Conservation (phyloP, 2,329 filamentous ascomycete species). For the Xylaria sp. region DNA sequence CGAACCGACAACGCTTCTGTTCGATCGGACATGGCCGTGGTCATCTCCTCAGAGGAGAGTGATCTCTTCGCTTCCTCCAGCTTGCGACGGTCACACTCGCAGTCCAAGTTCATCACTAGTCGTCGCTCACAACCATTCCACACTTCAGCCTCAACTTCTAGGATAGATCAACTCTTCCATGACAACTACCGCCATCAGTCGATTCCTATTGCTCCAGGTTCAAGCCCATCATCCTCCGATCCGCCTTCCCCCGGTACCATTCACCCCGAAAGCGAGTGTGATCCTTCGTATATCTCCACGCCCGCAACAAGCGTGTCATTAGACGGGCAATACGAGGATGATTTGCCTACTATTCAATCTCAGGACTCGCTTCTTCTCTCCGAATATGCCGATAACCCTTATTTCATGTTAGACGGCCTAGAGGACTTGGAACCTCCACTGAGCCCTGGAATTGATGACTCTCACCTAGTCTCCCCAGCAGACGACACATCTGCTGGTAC, state of each 20-base stretch:
- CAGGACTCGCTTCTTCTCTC: conserved; percentile 62
- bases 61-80: conserved; percentile 65
- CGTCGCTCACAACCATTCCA: conserved; percentile 55
- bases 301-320: conserved; percentile 72
- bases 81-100: conserved; percentile 70
- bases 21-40: conserved; percentile 62
- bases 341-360: conserved; percentile 54
- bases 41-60: conserved; percentile 67
- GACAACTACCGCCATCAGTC: conserved; percentile 54
- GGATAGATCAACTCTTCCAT: conserved; percentile 60
- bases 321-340: conserved; percentile 66
- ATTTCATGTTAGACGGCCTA: conserved; percentile 54
- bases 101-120: conserved; percentile 64
- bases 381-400: conserved; percentile 59
- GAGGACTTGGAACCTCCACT: conserved; percentile 63
- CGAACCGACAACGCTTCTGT: conserved; percentile 10
- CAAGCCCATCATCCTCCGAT: conserved; percentile 63
- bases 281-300: conserved; percentile 70
- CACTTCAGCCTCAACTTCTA: conserved; percentile 59
- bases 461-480: conserved; percentile 64
- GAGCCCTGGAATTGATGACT: conserved; percentile 62
- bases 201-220: conserved; percentile 54
- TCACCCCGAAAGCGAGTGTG: conserved; percentile 62
- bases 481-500: conserved; percentile 63
- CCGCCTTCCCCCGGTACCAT: conserved; percentile 67